phyloP scores from a whole-genome alignment of 192 early-diverging fungal species.

The Hyaloraphidium curvatum region DNA sequence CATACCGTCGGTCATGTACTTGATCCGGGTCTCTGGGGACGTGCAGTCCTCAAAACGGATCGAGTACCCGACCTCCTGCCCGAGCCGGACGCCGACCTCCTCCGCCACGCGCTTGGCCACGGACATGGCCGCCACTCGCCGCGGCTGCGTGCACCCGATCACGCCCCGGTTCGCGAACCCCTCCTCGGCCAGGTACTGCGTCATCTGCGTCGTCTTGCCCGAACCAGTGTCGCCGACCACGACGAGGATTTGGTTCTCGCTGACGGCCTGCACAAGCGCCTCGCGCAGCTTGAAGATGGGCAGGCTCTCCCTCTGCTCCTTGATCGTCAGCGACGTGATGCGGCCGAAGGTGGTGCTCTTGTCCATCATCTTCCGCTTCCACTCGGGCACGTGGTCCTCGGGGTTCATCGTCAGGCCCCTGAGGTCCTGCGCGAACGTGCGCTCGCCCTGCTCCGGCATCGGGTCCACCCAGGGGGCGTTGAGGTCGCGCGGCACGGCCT shows the following conservation, averaged over 20 bases:
- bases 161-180: constrained; percentile 71
- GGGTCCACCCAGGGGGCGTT: constrained; percentile 86
- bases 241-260: constrained; percentile 51
- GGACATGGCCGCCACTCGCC: constrained; percentile 96
- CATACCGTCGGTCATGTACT: constrained; percentile 99
- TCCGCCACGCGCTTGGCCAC: constrained; percentile 95
- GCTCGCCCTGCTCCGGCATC: constrained; percentile 66
- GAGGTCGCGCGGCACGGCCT: constrained; percentile 67
- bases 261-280: constrained; percentile 60
- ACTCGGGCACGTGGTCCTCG: constrained; percentile 57
- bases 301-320: constrained; percentile 67
- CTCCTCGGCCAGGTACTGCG: constrained; percentile 93
- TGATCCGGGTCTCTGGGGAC: constrained; percentile 67
- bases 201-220: constrained; percentile 97
- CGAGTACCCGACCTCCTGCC: constrained; percentile 90
- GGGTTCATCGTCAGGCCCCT: constrained; percentile 39
- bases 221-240: constrained; percentile 95
- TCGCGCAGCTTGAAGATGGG: constrained; percentile 71
- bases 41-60: constrained; percentile 99
- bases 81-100: constrained; percentile 81
- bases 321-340: constrained; percentile 57
- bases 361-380: constrained; percentile 60
- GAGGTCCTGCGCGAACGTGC: constrained; percentile 88
- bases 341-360: constrained; percentile 81
- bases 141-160: constrained; percentile 96